Base-by-base conservation (phyloP, 2,329 filamentous ascomycete species). In the Peltaster fructicola region DNA sequence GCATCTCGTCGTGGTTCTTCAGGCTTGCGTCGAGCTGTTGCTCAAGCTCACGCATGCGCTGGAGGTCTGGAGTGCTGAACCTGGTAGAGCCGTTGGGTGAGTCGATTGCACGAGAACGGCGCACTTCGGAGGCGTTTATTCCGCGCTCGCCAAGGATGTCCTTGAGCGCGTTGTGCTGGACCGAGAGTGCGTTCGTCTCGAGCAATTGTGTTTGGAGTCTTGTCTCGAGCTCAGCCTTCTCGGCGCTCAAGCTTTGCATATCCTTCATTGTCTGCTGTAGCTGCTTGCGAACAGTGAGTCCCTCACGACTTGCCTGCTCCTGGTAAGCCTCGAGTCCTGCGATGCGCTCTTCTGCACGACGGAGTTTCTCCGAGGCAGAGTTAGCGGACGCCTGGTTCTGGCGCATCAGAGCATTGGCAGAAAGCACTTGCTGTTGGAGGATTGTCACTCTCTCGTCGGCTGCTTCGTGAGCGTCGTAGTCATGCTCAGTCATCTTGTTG, bases 241-340 rank as follows among this genome's bases (percentile, higher is more conserved):
- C 68, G 16, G 76, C 68, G 37, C 82, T 77, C 14, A 90, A 60
- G n/a, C 67, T 61, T 47, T 92, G 82, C 8, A 75, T 72, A 30
- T 98, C 85, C 36, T 74, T 75, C 48, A 92, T 62, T 4, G 79
- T 72, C 14, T 71, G 65, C 48, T 95, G 88, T 26, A 98, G 65
- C 45, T 95, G 85, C 45, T 88, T 74, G 27, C 88, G 72, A 36
- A 95, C 81, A 17, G 73, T 70, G 27, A 98, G 71, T 23, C 82
- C 82, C 51, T 98, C 90, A 21, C 88, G 70, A 51, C 84, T 95
- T 4, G 84, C 77, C 52, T 98, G 88, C 47, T 98, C 88, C 53
- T 98, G 88, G 49, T 95, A 95, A 14, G 82, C 80, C 50, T 98
- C 88, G 3, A 98, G 65, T 5, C 88, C 88, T 4, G 88, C 90